A percentile compares a stretch with the other conserved stretches of the same genome.
Conservation (phyloP, 257 asterid species). For the Knoxia roxburghii region DNA sequence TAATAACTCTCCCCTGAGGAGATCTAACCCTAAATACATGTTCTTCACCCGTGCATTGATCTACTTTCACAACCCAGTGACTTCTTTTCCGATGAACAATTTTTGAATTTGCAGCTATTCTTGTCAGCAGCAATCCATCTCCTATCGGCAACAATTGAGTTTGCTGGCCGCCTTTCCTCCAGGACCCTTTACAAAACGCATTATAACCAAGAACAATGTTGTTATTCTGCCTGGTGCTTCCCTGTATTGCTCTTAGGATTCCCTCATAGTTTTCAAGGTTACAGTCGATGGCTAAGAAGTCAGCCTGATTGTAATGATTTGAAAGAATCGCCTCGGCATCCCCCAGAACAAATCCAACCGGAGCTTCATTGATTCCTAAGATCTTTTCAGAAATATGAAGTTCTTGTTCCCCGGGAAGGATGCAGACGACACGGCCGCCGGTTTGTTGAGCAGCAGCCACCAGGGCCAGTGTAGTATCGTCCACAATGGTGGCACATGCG, state of each 20-base stretch:
- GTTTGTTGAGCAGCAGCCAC: constrained; percentile 81
- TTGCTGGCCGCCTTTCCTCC: constrained; percentile 45
- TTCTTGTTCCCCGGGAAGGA: constrained; percentile 41
- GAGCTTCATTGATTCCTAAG: constrained; percentile 22
- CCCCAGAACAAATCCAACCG: constrained; percentile 44
- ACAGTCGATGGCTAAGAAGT: constrained; percentile 71
- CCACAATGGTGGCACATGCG: constrained; percentile 54
- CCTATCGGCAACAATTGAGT: constrained; percentile 75
- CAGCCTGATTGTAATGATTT: constrained; percentile 38
- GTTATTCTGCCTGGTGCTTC: constrained; percentile 17
- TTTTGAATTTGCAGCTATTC: constrained; percentile 25
- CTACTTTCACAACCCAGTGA: constrained; percentile 71
- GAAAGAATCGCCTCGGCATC: constrained; percentile 38
- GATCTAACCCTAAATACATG: constrained; percentile 63
- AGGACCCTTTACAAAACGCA: constrained; percentile 57
- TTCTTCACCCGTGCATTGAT: constrained; percentile 35
- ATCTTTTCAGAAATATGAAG: constrained; percentile 25
- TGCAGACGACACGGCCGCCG: constrained; percentile 66
- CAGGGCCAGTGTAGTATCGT: constrained; percentile 58
- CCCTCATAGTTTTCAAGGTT: constrained; percentile 50
- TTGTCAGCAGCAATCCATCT: constrained; percentile 59
- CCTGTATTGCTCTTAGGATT: constrained; percentile 37
- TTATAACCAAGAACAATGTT: constrained; percentile 58
- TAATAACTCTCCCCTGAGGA: constrained; percentile 34
- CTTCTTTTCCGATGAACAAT: constrained; percentile 24